Conservation (phyloP, 129 eudicot species). For the Flaveria trinervia region DNA sequence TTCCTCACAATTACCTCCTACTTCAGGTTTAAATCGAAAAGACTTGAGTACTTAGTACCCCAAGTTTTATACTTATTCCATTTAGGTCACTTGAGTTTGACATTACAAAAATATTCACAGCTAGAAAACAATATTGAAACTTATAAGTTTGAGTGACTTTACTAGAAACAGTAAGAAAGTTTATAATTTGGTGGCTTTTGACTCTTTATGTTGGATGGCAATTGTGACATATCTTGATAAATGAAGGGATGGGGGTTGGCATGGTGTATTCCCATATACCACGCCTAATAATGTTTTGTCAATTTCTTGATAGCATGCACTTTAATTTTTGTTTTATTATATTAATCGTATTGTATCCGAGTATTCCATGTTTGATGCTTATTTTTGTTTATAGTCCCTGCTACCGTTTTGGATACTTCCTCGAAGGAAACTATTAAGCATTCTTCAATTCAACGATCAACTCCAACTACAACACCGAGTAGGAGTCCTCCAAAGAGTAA, state of each 20-base stretch:
- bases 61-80: too few relatives aligned
- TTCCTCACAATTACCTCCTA: too few relatives aligned
- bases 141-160: too few relatives aligned
- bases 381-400: constrained; percentile 14
- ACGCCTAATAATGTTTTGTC: constrained; percentile 30
- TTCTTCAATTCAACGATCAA: constrained; percentile 48
- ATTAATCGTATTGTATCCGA: background rate
- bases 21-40: too few relatives aligned
- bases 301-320: constrained; percentile 17
- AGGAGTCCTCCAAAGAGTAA: constrained; percentile 44
- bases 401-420: constrained; percentile 42
- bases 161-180: too few relatives aligned
- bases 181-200: constrained; percentile 16
- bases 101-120: too few relatives aligned
- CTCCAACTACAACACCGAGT: constrained; percentile 37
- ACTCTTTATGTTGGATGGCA: constrained; percentile 18
- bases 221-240: constrained; percentile 23
- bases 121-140: too few relatives aligned
- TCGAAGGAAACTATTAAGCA: constrained; percentile 52
- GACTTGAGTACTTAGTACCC: too few relatives aligned
- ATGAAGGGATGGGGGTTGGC: constrained; percentile 9
- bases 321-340: background rate
- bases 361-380: background rate
- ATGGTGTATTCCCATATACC: constrained; percentile 18
- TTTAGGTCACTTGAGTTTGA: too few relatives aligned